phyloP scores from a whole-genome alignment of 1,284 basidiomycete species.

The Xerocomus minutiporus region DNA sequence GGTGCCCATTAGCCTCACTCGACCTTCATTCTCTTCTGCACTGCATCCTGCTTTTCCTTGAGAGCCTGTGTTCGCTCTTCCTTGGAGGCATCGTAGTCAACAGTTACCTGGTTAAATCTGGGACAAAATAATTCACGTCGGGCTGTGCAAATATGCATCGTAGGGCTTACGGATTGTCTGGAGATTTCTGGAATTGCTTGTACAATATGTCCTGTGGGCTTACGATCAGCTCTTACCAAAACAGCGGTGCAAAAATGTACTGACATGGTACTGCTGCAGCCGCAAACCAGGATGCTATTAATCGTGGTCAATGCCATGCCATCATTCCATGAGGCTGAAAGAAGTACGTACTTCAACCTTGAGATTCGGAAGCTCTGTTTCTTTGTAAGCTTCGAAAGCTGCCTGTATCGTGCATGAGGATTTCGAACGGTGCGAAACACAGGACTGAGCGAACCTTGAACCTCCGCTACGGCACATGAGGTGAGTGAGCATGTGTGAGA shows the following conservation, averaged over 20 bases:
- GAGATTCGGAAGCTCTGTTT: constrained; percentile 77
- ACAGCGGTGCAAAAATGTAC: constrained; percentile 16
- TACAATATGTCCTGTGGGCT: constrained; percentile 57
- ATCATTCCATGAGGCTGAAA: neutral
- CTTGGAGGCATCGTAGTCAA: constrained; percentile 80
- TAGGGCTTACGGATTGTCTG: constrained; percentile 75
- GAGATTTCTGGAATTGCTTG: constrained; percentile 86
- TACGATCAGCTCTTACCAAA: constrained; percentile 9
- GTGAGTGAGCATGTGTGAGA: constrained; percentile 5
- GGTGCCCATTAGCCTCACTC: constrained; percentile 22
- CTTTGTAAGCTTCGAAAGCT: constrained; percentile 90
- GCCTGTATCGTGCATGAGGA: constrained; percentile 43
- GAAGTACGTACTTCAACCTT: constrained; percentile 61
- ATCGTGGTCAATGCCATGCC: constrained; percentile 11
- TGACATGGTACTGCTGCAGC: constrained; percentile 78
- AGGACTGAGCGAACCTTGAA: constrained; percentile 58
- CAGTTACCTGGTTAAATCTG: constrained; percentile 78
- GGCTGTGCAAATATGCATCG: constrained; percentile 6
- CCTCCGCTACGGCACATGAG: constrained; percentile 51
- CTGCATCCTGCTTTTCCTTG: constrained; percentile 49
- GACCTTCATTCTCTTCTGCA: constrained; percentile 47
- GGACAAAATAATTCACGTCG: neutral
- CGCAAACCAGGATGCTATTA: constrained; percentile 74
- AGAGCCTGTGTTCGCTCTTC: constrained; percentile 75
- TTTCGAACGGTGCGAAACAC: neutral